Percentiles rank a stretch among this genome's conserved stretches.
Evolutionary conservation across 768 basidiomycete species (phyloP).

Genomic region (Rhizopogon vulgaris): DNA sequence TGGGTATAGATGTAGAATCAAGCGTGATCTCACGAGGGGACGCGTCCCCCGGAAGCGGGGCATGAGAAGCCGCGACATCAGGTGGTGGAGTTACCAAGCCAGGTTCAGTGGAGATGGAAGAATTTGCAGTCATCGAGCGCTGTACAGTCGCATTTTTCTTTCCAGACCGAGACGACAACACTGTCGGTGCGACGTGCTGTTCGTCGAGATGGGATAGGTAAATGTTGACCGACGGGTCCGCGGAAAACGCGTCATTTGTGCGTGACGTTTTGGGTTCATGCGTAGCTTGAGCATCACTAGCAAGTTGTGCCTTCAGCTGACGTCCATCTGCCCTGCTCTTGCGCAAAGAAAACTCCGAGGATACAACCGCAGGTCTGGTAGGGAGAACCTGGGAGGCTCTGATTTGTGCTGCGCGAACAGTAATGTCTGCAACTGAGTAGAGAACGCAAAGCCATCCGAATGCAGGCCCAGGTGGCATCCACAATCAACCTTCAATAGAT

Average conservation of each 20-base stretch:
- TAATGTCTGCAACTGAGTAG: slow-evolving; percentile 52
- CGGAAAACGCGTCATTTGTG: background rate
- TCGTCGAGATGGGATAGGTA: background rate
- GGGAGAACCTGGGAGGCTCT: slow-evolving; percentile 35
- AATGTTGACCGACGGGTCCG: background rate
- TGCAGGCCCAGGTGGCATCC: slow-evolving; percentile 63
- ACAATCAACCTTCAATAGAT: background rate
- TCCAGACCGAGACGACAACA: background rate
- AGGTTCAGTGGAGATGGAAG: background rate
- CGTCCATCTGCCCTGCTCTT: background rate
- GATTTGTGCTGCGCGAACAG: slow-evolving; percentile 56
- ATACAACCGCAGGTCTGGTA: background rate
- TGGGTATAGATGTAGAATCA: background rate
- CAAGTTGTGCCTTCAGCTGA: background rate
- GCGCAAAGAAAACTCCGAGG: background rate
- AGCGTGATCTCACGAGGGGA: background rate
- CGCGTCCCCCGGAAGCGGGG: background rate
- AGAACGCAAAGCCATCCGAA: slow-evolving; percentile 71
- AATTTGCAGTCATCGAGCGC: background rate
- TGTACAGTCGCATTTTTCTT: background rate
- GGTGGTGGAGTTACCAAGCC: background rate
- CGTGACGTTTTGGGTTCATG: background rate
- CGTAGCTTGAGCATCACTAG: background rate
- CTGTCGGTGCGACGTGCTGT: background rate
- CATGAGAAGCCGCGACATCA: background rate